Conservation (phyloP, 2,329 filamentous ascomycete genomes). For the Colletotrichum chlorophyti region DNA sequence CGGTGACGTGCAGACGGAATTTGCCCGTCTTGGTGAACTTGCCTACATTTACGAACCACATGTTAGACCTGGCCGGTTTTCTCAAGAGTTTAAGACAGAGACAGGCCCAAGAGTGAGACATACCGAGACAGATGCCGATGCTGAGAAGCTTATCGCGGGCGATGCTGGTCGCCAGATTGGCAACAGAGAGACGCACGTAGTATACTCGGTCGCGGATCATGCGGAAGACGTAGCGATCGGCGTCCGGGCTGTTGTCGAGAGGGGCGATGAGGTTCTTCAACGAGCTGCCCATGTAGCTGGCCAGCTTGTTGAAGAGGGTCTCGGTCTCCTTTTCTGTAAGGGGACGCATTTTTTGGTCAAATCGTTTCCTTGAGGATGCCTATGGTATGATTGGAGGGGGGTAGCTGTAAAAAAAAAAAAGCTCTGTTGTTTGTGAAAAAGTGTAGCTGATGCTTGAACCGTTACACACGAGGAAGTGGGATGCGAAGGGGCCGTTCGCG, state of each 20-base stretch:
- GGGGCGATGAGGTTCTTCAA: slow-evolving; percentile 85
- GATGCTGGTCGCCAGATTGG: slow-evolving; percentile 89
- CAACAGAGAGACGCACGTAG: slow-evolving; percentile 88
- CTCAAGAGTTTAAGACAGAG: not conserved
- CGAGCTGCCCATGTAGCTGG: slow-evolving; percentile 88
- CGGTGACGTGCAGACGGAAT: slow-evolving; percentile 92
- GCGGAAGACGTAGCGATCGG: slow-evolving; percentile 86
- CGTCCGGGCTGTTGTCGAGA: slow-evolving; percentile 69
- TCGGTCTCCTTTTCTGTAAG: slow-evolving; percentile 82
- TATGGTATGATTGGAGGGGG: too few relatives aligned
- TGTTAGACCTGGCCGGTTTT: not conserved
- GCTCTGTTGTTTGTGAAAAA: too few relatives aligned
- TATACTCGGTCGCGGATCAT: slow-evolving; percentile 76
- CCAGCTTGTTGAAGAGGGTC: slow-evolving; percentile 89
- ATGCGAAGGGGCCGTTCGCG: slow-evolving; percentile 9
- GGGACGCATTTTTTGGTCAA: too few relatives aligned
- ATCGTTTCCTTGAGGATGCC: too few relatives aligned
- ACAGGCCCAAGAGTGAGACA: slow-evolving; percentile 10
- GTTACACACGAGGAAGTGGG: too few relatives aligned
- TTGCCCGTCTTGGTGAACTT: slow-evolving; percentile 98
- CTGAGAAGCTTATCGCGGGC: slow-evolving; percentile 83
- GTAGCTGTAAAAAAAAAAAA: too few relatives aligned
- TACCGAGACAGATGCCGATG: slow-evolving; percentile 83
- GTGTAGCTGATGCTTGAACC: too few relatives aligned
- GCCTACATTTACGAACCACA: slow-evolving; percentile 53